Base-by-base conservation (phyloP, 345 rosid genomes). In the Populus ilicifolia region DNA sequence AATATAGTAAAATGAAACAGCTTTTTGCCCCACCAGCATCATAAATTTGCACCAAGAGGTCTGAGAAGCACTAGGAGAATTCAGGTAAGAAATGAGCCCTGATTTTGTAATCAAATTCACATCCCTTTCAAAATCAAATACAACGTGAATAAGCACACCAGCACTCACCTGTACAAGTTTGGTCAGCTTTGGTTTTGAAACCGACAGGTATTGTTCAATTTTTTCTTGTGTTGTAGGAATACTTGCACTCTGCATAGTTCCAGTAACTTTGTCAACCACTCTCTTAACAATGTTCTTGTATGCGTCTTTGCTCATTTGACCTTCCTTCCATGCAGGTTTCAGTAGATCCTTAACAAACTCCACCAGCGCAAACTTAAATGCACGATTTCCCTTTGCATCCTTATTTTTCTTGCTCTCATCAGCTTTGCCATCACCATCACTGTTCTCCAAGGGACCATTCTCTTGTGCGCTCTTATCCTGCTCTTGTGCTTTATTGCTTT, bases 251-350 rank as follows among this genome's bases (percentile, higher is more conserved):
- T 92, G 94, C 83, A 96, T 79, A 6, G 97, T 85, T 23, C 89
- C 85, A 2, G 93, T 93, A 68, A 96, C 98, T 86, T 96, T 96
- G 77, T 92, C 97, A 9, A 96, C 99, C 36, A 89, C 99, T 78
- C 92, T 96, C 93, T 94, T 96, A 77, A 93, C 99, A 56, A 93
- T 90, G 85, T 89, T 92, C 85, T 96, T 96, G 89, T 93, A 93
- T 25, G 86, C 91, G 27, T 96, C 97, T 85, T 96, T 96, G 83
- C 85, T 89, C 76, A 96, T 80, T 72, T 90, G 96, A 68, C 98
- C 98, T 77, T 92, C 99, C 87, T 89, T 96, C 98, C 98, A 96
- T 21, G 89, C 74, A 59, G 99, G 98, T 83, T 96, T 96, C 69
- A 96, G 81, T 76, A 91, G 89, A 83, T 93, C 97, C 89, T 96